Evolutionary conservation across 1,284 basidiomycete genomes (phyloP).

Genomic region (Coriolopsis trogii): DNA sequence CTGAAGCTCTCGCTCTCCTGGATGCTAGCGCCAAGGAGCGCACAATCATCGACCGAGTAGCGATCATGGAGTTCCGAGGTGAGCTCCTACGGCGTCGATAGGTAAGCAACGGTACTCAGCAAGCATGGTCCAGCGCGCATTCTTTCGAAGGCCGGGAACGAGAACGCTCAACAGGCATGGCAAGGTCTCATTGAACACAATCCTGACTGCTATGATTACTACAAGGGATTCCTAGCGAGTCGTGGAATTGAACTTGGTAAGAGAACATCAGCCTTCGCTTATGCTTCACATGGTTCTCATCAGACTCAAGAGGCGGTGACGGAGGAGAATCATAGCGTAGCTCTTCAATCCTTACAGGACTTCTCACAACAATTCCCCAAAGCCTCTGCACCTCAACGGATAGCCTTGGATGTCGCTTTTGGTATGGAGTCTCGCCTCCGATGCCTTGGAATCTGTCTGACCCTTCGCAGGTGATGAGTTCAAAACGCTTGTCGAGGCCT

Average conservation of each 20-base stretch:
- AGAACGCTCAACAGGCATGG: conserved; percentile 83
- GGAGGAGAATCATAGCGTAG: conserved; percentile 53
- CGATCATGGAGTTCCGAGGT: conserved; percentile 78
- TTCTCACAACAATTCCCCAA: conserved; percentile 67
- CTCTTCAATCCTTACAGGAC: conserved; percentile 60
- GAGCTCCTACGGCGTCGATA: conserved; percentile 13
- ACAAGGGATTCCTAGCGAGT: conserved; percentile 71
- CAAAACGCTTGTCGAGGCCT: conserved; percentile 64
- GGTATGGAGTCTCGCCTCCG: conserved; percentile 39
- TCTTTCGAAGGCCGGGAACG: conserved; percentile 63
- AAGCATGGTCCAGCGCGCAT: conserved; percentile 60
- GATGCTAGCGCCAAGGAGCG: conserved; percentile 68
- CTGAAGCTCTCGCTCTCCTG: conserved; percentile 65
- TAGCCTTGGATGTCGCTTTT: conserved; percentile 69
- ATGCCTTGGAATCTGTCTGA: background rate
- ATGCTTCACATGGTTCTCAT: background rate
- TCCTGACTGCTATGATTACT: conserved; percentile 84
- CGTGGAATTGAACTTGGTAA: conserved; percentile 70
- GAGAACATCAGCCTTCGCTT: conserved; percentile 10
- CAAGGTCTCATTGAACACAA: conserved; percentile 83
- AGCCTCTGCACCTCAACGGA: conserved; percentile 72
- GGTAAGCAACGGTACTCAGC: conserved; percentile 17
- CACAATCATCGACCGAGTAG: conserved; percentile 71
- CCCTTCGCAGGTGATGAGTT: conserved; percentile 60
- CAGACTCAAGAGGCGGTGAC: conserved; percentile 42